These are phyloP conservation scores for Pontederia paniculata DNA, from an alignment of 176 grass and related monocot genomes.

Conservation along the genomic window DNA sequence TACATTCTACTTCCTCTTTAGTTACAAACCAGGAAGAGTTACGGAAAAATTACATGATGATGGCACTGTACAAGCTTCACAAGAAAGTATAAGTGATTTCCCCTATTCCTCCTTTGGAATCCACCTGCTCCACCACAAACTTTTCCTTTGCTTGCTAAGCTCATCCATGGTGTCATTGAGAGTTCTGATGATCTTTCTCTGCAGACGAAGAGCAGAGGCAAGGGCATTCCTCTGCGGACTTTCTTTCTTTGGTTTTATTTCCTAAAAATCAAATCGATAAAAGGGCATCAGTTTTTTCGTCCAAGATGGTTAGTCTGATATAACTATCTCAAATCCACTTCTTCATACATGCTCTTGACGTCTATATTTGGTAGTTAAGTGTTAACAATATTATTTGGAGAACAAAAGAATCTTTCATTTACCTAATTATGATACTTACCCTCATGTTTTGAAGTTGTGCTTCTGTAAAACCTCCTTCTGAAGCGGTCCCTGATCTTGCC, in stretches of 20 bases:
- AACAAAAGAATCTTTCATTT: too few relatives aligned
- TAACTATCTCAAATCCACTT: not conserved
- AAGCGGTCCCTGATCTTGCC: constrained; percentile 71
- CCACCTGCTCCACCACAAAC: constrained; percentile 97
- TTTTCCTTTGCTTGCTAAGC: constrained; percentile 53
- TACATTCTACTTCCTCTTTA: too few relatives aligned
- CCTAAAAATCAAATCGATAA: constrained; percentile 25
- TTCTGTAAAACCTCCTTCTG: constrained; percentile 92
- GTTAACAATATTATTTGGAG: too few relatives aligned
- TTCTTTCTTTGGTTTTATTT: constrained; percentile 70
- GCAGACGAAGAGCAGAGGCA: constrained; percentile 58
- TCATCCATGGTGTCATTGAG: constrained; percentile 83
- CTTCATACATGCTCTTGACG: too few relatives aligned
- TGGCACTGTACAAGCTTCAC: constrained; percentile 19
- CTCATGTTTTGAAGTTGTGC: constrained; percentile 86
- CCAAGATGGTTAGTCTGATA: not conserved
- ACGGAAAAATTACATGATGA: too few relatives aligned
- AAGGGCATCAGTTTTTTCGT: not conserved
- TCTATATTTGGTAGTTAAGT: too few relatives aligned
- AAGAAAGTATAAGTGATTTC: not conserved
- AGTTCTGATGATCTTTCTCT: constrained; percentile 63
- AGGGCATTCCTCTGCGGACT: constrained; percentile 54
- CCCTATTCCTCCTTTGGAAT: constrained; percentile 77
- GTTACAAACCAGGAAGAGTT: too few relatives aligned
- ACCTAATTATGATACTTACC: constrained; percentile 30